A percentile compares a stretch with the other conserved stretches of the same genome.
phyloP scores from a whole-genome alignment of 179 eudicot species.

The Drosera spatulata region DNA sequence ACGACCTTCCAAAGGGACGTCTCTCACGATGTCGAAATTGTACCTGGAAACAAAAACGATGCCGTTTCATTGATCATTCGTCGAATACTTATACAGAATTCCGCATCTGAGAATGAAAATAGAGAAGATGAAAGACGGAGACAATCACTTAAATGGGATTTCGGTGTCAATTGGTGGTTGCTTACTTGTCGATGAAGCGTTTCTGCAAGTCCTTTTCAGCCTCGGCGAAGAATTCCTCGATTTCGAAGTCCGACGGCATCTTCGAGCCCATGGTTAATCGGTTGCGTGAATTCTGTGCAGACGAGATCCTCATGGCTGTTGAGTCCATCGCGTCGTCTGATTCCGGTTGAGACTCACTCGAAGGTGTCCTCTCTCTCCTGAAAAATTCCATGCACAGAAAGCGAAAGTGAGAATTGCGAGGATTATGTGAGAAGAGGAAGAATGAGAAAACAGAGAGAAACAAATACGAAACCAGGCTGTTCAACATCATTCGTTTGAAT shows the following conservation, averaged over 20 bases:
- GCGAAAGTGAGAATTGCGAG: not conserved
- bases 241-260: slow-evolving; percentile 64
- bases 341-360: slow-evolving; percentile 11
- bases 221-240: slow-evolving; percentile 69
- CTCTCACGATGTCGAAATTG: slow-evolving; percentile 73
- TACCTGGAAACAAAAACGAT: slow-evolving; percentile 41
- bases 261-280: slow-evolving; percentile 16
- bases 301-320: slow-evolving; percentile 13
- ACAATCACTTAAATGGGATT: not conserved
- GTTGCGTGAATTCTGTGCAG: slow-evolving; percentile 16
- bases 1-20: slow-evolving; percentile 70
- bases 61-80: not conserved
- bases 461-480: too few species aligned
- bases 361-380: slow-evolving; percentile 29
- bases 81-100: not conserved
- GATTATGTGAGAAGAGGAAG: not conserved
- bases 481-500: too few species aligned
- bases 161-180: not conserved
- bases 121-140: not conserved
- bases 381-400: not conserved
- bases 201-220: slow-evolving; percentile 67
- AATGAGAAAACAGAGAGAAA: not conserved
- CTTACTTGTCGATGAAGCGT: slow-evolving; percentile 65
- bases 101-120: not conserved
- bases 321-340: slow-evolving; percentile 29